These are phyloP conservation scores for Citrus sp. DNA, from an alignment of 345 rosid species.

Conservation along the genomic window DNA sequence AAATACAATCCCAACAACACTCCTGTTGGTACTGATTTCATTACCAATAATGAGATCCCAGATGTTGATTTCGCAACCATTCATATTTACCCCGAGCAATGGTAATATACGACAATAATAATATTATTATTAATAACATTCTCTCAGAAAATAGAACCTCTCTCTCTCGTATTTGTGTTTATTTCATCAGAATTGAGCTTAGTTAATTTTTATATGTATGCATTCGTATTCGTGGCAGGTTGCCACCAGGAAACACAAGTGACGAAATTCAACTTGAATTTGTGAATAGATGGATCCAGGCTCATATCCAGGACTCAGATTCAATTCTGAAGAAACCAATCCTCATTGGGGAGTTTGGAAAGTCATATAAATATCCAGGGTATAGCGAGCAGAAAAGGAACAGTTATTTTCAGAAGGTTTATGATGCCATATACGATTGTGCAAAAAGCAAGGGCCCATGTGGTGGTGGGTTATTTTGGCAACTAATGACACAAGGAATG, in stretches of 20 bases:
- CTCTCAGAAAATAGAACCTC: too few species aligned
- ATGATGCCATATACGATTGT: slow-evolving; percentile 39
- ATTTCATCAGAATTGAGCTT: background rate
- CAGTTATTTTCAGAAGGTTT: slow-evolving; percentile 41
- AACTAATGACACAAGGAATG: slow-evolving; percentile 73
- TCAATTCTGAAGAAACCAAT: slow-evolving; percentile 51
- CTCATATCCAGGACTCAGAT: slow-evolving; percentile 45
- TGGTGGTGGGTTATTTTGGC: slow-evolving; percentile 95
- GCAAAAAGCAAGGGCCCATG: slow-evolving; percentile 42
- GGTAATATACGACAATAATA: slow-evolving; percentile 22
- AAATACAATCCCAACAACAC: slow-evolving; percentile 50
- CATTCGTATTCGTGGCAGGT: slow-evolving; percentile 33
- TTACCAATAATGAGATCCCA: slow-evolving; percentile 63
- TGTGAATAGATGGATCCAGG: slow-evolving; percentile 46
- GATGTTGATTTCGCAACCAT: slow-evolving; percentile 81
- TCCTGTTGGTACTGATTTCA: slow-evolving; percentile 79
- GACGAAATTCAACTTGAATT: slow-evolving; percentile 38
- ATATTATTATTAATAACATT: too few species aligned
- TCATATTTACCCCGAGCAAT: slow-evolving; percentile 93
- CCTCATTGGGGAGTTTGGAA: slow-evolving; percentile 60
- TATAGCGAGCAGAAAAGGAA: slow-evolving; percentile 68
- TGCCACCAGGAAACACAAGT: slow-evolving; percentile 26
- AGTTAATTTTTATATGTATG: background rate
- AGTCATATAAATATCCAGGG: slow-evolving; percentile 42
- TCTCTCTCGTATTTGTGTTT: too few species aligned